Base-by-base conservation (phyloP, 441 rosid genomes). In the Gossypium schwendimanii region DNA sequence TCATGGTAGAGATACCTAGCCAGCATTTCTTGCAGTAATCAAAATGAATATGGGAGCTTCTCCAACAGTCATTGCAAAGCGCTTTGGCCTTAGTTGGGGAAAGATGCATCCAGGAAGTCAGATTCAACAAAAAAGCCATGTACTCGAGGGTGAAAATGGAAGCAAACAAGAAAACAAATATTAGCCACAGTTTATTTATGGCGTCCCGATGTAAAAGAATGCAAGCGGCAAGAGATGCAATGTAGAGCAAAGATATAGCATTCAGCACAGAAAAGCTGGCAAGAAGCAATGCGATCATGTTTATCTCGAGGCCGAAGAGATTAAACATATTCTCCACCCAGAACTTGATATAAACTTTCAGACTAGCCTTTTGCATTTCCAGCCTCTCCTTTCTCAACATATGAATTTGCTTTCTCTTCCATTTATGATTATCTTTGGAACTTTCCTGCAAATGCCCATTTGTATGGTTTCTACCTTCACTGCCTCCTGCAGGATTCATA, bases 261-360 rank as follows among this genome's bases (percentile, higher is more conserved):
- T 82, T 82, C 52, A 79, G 64, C 71, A 82, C 76, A 8, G 81
- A 75, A 45, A 82, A 82, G 74, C 82, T 79, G 60, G 81, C 82
- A 60, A 82, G 81, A 26, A 82, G 82, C 55, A 82, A 65, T 54
- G 77, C 85, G 33, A 82, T 60, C 85, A 82, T 79, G 63, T 74
- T 82, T 4, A 82, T 82, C 77, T 82, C 85, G 0, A 82, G 85
- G 73, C 85, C 82, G 17, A 79, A 82, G 73, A 79, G 81, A 66
- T 72, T 79, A 70, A 82, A 79, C 77, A 79, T 74, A 60, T 82
- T 82, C 74, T 82, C 81, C 31, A 72, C 67, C 82, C 82, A 79
- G 63, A 82, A 82, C 68, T 77, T 82, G 62, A 79, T 52, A 70
- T 79, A 79, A 24, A 82, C 72, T 70, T 75, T 74, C 52, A 82